Percentiles rank a stretch among this genome's conserved stretches.
Evolutionary conservation across 129 eudicot species (phyloP).

Genomic region (sunflower (Helianthus annuus)): HanXRQr2.0-SUNRISE NC_035445.2:150816885-150817384

Average conservation of each 20-base stretch:
- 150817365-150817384: slow-evolving; percentile 96
- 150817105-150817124: slow-evolving; percentile 91
- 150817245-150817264: slow-evolving; percentile 79
- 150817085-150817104: slow-evolving; percentile 85
- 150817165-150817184: slow-evolving; percentile 70
- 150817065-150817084: slow-evolving; percentile 98
- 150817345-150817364: slow-evolving; percentile 98
- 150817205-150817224: slow-evolving; percentile 58
- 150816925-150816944: slow-evolving; percentile 63
- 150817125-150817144: slow-evolving; percentile 91
- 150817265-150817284: slow-evolving; percentile 80
- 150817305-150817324: slow-evolving; percentile 73
- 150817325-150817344: slow-evolving; percentile 88
- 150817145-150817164: slow-evolving; percentile 88
- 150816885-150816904: slow-evolving; percentile 37
- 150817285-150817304: slow-evolving; percentile 69
- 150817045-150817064: slow-evolving; percentile 78
- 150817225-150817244: slow-evolving; percentile 72
- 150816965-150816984: slow-evolving; percentile 81
- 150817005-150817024: slow-evolving; percentile 87
- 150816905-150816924: slow-evolving; percentile 40
- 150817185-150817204: slow-evolving; percentile 71
- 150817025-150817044: slow-evolving; percentile 83
- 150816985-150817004: slow-evolving; percentile 99
- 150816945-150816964: slow-evolving; percentile 69